Evolutionary conservation across 495 filamentous ascomycete genomes (phyloP).

Genomic region (Bathelium albidoporum): DNA sequence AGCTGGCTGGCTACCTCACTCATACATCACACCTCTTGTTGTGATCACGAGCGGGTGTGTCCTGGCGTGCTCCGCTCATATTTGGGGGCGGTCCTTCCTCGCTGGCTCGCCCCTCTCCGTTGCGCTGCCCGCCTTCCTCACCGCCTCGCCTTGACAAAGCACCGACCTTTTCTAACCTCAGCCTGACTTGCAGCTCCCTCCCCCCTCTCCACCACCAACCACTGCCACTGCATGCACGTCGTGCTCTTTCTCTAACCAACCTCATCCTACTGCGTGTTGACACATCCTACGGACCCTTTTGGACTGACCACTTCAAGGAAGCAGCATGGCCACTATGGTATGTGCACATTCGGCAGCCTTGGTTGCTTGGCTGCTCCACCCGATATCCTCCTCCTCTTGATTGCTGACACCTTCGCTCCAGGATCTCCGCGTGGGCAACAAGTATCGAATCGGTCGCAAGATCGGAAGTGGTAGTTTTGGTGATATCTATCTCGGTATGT

Average conservation of each 20-base stretch:
- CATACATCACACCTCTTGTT: not conserved
- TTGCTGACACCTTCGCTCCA: constrained; percentile 29
- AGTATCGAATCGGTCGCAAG: constrained; percentile 99
- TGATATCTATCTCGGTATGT: constrained; percentile 91
- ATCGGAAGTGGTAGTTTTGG: constrained; percentile 98
- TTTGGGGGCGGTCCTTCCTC: not conserved
- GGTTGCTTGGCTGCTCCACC: not conserved
- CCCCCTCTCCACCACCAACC: not conserved
- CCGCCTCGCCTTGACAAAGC: constrained; percentile 3
- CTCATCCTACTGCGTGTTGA: not conserved
- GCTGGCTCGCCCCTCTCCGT: not conserved
- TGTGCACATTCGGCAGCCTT: not conserved
- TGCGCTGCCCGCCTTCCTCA: not conserved
- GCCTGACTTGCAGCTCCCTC: constrained; percentile 1
- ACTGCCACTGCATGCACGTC: not conserved
- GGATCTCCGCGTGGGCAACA: constrained; percentile 99
- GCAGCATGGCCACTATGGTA: constrained; percentile 23
- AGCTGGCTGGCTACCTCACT: not conserved
- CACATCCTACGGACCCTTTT: not conserved
- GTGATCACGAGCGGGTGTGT: not conserved
- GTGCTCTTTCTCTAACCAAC: not conserved
- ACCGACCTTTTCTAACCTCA: constrained; percentile 1
- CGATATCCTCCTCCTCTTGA: not conserved
- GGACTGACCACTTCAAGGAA: not conserved
- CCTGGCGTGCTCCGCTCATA: not conserved